Evolutionary conservation across 2,329 filamentous ascomycete genomes (phyloP).

Genomic region (Dryadomyces quercus-mongolicae): DNA sequence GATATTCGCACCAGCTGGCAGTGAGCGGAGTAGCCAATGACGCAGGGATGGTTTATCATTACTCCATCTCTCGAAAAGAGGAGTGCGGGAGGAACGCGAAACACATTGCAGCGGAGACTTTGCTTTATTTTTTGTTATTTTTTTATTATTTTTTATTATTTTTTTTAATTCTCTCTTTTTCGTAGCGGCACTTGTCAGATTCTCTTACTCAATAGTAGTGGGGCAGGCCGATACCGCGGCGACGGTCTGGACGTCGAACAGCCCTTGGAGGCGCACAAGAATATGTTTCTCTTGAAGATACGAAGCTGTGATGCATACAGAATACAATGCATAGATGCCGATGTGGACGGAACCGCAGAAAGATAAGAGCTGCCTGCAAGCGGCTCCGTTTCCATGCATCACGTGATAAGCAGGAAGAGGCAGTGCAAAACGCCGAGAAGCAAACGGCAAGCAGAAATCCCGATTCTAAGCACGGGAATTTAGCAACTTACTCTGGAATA

Average conservation of each 20-base stretch:
- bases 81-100: neutral
- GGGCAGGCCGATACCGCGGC: neutral
- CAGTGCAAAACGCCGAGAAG: too few relatives aligned
- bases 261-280: neutral
- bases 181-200: neutral
- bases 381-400: too few relatives aligned
- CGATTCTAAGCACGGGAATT: too few relatives aligned
- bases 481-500: too few relatives aligned
- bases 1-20: conserved; percentile 1
- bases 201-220: neutral
- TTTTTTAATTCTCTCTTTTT: neutral
- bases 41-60: conserved; percentile 9
- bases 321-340: neutral
- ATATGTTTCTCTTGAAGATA: too few relatives aligned
- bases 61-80: neutral
- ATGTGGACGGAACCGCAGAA: too few relatives aligned
- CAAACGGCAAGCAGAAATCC: too few relatives aligned
- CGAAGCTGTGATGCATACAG: neutral
- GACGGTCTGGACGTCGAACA: neutral
- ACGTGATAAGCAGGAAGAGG: too few relatives aligned
- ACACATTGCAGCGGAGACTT: neutral
- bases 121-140: neutral
- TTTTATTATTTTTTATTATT: neutral
- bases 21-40: conserved; percentile 6
- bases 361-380: too few relatives aligned